Evolutionary conservation across 108 stramenopile species (phyloP).

Genomic region (Pseudonitzschia multiseries): DNA sequence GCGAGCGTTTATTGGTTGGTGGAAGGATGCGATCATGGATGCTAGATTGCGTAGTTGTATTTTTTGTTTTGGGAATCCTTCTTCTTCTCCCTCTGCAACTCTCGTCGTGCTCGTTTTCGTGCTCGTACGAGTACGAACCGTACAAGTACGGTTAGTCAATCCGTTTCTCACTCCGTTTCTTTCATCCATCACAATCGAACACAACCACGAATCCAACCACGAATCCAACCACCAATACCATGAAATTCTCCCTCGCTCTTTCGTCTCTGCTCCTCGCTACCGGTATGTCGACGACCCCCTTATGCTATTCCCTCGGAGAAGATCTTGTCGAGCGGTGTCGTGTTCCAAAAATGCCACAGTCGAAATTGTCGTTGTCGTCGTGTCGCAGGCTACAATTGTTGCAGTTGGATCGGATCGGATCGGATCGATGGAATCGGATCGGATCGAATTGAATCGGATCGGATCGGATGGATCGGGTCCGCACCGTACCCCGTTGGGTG

Average conservation of each 20-base stretch:
- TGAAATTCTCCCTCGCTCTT: conserved; percentile 33
- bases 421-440: too few relatives aligned
- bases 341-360: not conserved
- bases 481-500: too few relatives aligned
- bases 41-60: not conserved
- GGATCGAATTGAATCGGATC: not conserved
- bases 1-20: not conserved
- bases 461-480: too few relatives aligned
- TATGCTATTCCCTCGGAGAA: not conserved
- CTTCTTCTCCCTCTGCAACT: not conserved
- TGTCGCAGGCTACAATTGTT: not conserved
- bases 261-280: conserved; percentile 24
- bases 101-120: too few relatives aligned
- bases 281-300: conserved; percentile 15
- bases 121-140: too few relatives aligned
- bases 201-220: not conserved
- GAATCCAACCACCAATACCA: conserved; percentile 1
- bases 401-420: not conserved
- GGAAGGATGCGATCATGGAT: not conserved
- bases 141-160: too few relatives aligned
- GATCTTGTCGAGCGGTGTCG: not conserved
- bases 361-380: not conserved
- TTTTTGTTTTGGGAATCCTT: not conserved
- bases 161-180: too few relatives aligned
- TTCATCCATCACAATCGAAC: not conserved